Percentiles rank a stretch among this genome's conserved stretches.
Evolutionary conservation across 2,329 filamentous ascomycete genomes (phyloP).

Genomic region (Diaporthe citrichinensis): DNA sequence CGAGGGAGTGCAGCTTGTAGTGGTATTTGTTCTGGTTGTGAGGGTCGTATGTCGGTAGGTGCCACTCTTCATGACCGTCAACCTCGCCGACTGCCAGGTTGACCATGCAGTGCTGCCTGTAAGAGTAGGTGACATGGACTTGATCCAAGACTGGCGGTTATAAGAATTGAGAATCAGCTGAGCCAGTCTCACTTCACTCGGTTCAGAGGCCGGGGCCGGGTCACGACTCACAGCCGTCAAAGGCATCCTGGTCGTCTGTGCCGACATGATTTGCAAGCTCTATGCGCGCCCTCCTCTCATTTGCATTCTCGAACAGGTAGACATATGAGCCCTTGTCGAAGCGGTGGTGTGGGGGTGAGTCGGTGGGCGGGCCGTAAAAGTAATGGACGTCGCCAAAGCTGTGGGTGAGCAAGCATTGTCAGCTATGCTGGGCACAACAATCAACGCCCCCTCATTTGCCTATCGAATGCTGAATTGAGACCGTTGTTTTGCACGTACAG

Average conservation of each 20-base stretch:
- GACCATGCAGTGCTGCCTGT: conserved; percentile 80
- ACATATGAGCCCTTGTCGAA: conserved; percentile 87
- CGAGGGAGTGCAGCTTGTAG: conserved; percentile 81
- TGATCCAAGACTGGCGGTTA: conserved; percentile 72
- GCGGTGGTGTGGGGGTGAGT: conserved; percentile 81
- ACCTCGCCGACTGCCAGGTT: conserved; percentile 73
- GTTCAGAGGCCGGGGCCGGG: conserved; percentile 36
- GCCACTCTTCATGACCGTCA: conserved; percentile 75
- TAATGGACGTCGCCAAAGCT: conserved; percentile 87
- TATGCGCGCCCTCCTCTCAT: conserved; percentile 76
- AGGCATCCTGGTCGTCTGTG: conserved; percentile 83
- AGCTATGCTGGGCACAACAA: conserved; percentile 43
- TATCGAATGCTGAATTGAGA: too few species aligned
- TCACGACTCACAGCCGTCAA: conserved; percentile 77
- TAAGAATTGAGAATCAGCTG: conserved; percentile 43
- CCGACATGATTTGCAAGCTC: conserved; percentile 84
- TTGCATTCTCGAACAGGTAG: conserved; percentile 83
- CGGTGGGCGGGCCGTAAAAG: conserved; percentile 78
- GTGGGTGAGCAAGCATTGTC: conserved; percentile 39
- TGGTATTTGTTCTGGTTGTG: conserved; percentile 83
- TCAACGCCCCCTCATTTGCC: conserved; percentile 3
- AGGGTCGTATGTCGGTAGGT: conserved; percentile 80
- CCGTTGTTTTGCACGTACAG: conserved; percentile 53
- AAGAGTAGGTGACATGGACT: conserved; percentile 76
- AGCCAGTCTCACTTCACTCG: background rate